A percentile compares a stretch with the other conserved stretches of the same genome.
These are phyloP conservation scores for Apiotrichum mycotoxinovorans DNA, from an alignment of 1,284 basidiomycete genomes.

Conservation along the genomic window DNA sequence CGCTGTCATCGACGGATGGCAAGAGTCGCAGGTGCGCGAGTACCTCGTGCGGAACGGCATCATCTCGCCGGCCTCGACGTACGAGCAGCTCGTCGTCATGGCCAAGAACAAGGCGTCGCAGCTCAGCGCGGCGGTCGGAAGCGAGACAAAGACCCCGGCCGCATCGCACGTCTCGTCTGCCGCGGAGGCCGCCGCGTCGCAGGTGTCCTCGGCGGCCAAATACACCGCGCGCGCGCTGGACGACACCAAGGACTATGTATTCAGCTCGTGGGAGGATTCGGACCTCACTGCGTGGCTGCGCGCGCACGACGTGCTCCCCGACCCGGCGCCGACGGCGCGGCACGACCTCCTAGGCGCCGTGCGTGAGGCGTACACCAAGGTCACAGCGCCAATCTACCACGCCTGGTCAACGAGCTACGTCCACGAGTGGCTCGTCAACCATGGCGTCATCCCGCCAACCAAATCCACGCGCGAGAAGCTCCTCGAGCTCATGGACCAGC, in stretches of 20 bases:
- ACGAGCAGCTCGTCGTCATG: constrained; percentile 71
- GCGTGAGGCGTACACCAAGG: constrained; percentile 62
- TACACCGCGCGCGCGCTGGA: constrained; percentile 58
- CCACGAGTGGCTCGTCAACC: constrained; percentile 77
- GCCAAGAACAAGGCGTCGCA: constrained; percentile 64
- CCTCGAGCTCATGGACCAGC: constrained; percentile 65
- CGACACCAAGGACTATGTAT: constrained; percentile 77
- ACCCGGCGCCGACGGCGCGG: constrained; percentile 60
- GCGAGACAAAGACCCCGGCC: constrained; percentile 49
- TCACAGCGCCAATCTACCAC: constrained; percentile 66
- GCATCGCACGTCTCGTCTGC: constrained; percentile 22
- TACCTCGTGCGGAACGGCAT: constrained; percentile 84
- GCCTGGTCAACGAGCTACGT: constrained; percentile 82
- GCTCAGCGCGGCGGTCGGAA: constrained; percentile 58
- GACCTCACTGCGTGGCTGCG: constrained; percentile 63
- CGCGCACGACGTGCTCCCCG: constrained; percentile 67
- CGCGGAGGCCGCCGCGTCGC: constrained; percentile 53
- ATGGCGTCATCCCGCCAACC: constrained; percentile 62
- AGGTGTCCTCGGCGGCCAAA: constrained; percentile 37
- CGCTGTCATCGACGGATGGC: constrained; percentile 57
- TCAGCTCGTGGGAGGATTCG: constrained; percentile 81
- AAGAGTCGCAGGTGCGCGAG: constrained; percentile 71
- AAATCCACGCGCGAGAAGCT: constrained; percentile 67
- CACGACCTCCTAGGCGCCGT: constrained; percentile 68
- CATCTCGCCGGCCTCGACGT: constrained; percentile 69